Evolutionary conservation across 1,139 yeast species (phyloP).

Genomic region (Taphrina wiesneri): DNA sequence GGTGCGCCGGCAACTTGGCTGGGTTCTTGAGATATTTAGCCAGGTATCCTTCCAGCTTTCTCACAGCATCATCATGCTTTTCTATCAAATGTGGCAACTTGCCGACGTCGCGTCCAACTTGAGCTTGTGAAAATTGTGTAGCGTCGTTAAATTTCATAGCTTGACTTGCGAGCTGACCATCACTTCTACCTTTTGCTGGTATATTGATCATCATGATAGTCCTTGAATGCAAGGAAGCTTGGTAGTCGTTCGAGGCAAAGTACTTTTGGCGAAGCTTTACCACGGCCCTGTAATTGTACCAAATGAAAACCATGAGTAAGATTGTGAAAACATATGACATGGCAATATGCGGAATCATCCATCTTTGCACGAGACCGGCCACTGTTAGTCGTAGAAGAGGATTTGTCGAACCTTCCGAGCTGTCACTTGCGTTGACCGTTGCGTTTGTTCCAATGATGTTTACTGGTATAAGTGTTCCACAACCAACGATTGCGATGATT

Average conservation of each 20-base stretch:
- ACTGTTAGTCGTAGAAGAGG: constrained; percentile 33
- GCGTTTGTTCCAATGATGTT: constrained; percentile 42
- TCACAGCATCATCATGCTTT: constrained; percentile 43
- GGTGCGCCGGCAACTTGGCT: constrained; percentile 34
- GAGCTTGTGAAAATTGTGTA: constrained; percentile 43
- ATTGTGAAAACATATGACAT: constrained; percentile 45
- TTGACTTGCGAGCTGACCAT: constrained; percentile 43
- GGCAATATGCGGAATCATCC: constrained; percentile 47
- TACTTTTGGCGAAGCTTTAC: constrained; percentile 43
- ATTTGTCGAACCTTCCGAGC: constrained; percentile 23
- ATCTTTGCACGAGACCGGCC: constrained; percentile 42
- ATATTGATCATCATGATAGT: constrained; percentile 47
- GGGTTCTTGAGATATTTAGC: constrained; percentile 46
- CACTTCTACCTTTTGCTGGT: constrained; percentile 43
- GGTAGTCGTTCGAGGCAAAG: constrained; percentile 44
- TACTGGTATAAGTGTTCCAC: constrained; percentile 48
- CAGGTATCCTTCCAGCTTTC: constrained; percentile 44
- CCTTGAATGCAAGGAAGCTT: constrained; percentile 44
- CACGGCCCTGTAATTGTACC: constrained; percentile 44
- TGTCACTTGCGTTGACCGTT: constrained; percentile 5
- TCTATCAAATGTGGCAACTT: constrained; percentile 43
- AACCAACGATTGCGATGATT: constrained; percentile 45
- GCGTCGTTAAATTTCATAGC: constrained; percentile 38
- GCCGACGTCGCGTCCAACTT: constrained; percentile 45
- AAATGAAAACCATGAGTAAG: constrained; percentile 44